These are phyloP conservation scores for Pseudogymnoascus sp. DNA, from an alignment of 2,329 filamentous ascomycete species.

Conservation along the genomic window DNA sequence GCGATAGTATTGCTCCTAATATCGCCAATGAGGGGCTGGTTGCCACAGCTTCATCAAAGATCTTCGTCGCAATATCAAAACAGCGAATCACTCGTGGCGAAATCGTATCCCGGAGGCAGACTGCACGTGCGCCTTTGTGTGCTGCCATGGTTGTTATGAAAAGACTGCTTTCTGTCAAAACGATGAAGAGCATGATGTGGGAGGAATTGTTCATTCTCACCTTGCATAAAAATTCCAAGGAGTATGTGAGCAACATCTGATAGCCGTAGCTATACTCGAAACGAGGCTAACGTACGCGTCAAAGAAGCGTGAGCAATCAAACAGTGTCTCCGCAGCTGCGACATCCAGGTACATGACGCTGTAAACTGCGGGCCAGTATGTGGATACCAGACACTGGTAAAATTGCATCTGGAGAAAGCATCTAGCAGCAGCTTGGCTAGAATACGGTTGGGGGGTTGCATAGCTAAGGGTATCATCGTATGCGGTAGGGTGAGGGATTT, in stretches of 20 bases:
- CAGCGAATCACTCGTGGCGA: not conserved
- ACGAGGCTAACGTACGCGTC: constrained; percentile 12
- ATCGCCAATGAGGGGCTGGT: not conserved
- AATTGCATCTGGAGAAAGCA: constrained; percentile 24
- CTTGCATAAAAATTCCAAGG: not conserved
- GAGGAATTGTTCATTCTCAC: not conserved
- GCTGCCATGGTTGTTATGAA: not conserved
- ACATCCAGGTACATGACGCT: constrained; percentile 11
- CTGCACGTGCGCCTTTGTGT: not conserved
- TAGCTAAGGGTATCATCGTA: not conserved
- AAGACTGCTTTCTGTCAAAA: not conserved
- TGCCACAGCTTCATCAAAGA: not conserved
- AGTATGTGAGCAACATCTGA: not conserved
- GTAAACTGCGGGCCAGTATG: constrained; percentile 28
- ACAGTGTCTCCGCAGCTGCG: not conserved
- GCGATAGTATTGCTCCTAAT: not conserved
- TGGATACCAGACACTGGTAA: constrained; percentile 25
- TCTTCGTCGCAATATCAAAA: not conserved
- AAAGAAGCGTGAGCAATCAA: constrained; percentile 13
- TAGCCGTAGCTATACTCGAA: not conserved
- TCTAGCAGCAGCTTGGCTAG: constrained; percentile 3
- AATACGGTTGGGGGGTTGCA: not conserved
- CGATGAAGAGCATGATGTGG: not conserved
- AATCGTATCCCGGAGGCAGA: not conserved
- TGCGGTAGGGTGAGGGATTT: not conserved